Evolutionary conservation across 257 asterid genomes (phyloP).

Genomic region (Penstemon davidsonii): DNA sequence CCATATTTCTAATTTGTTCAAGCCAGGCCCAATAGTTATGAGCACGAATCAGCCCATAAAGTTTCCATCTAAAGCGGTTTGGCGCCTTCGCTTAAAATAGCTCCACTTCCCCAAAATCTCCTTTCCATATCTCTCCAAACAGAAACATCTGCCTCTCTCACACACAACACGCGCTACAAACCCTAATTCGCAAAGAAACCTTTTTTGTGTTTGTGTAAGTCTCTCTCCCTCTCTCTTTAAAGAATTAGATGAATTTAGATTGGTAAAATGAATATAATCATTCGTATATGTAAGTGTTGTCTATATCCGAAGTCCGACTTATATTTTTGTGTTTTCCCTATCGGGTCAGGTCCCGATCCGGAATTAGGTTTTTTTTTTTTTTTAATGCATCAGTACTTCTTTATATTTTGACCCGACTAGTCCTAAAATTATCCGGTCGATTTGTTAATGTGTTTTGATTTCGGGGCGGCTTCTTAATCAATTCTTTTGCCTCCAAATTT

Average conservation of each 20-base stretch:
- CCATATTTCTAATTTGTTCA: not conserved
- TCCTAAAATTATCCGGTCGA: conserved; percentile 34
- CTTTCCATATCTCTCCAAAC: conserved; percentile 18
- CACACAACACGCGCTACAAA: conserved; percentile 31
- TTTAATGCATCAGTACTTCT: conserved; percentile 5
- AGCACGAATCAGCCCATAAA: conserved; percentile 23
- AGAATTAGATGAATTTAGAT: conserved; percentile 10
- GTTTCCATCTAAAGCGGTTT: conserved; percentile 34
- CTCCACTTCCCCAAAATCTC: conserved; percentile 22
- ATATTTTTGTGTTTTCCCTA: conserved; percentile 5
- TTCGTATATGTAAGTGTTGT: conserved; percentile 22
- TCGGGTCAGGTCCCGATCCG: conserved; percentile 40
- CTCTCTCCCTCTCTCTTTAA: conserved; percentile 15
- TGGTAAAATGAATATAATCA: not conserved
- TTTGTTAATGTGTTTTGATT: conserved; percentile 19
- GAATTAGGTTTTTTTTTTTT: conserved; percentile 32
- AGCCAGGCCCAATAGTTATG: conserved; percentile 3
- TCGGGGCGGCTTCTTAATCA: not conserved
- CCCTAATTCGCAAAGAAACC: conserved; percentile 28
- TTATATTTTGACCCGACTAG: conserved; percentile 35
- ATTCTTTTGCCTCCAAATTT: conserved; percentile 14
- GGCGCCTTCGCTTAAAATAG: conserved; percentile 39
- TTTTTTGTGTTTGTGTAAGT: conserved; percentile 36
- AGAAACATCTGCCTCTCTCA: conserved; percentile 20
- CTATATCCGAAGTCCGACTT: conserved; percentile 35